phyloP scores from a whole-genome alignment of 2,329 filamentous ascomycete genomes.

The Fonsecaea pedrosoi region DNA sequence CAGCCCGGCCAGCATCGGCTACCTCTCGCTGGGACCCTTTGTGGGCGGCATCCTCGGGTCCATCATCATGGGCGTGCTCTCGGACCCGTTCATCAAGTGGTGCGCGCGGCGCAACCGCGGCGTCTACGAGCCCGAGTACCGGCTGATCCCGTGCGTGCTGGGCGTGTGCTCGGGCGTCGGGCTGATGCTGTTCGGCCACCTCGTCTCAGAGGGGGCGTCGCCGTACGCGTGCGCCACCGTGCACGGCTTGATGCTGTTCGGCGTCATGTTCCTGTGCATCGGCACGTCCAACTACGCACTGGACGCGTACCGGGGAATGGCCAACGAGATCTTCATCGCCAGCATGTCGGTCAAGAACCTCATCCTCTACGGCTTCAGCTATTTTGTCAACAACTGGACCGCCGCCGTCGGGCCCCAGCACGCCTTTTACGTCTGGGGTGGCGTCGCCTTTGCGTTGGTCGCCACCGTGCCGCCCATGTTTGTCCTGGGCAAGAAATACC shows the following conservation, averaged over 20 bases:
- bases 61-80: constrained; percentile 50
- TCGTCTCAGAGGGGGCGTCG: constrained; percentile 12
- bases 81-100: constrained; percentile 44
- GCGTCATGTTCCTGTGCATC: constrained; percentile 49
- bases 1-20: constrained; percentile 40
- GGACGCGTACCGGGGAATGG: constrained; percentile 55
- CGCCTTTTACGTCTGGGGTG: constrained; percentile 31
- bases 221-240: constrained; percentile 26
- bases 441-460: constrained; percentile 26
- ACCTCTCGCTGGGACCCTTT: constrained; percentile 34
- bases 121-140: constrained; percentile 51
- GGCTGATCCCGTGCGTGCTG: constrained; percentile 48
- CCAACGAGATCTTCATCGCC: constrained; percentile 53
- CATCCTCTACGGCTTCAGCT: constrained; percentile 50
- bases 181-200: constrained; percentile 51
- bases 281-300: constrained; percentile 59
- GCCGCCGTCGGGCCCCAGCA: constrained; percentile 23
- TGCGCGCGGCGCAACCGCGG: constrained; percentile 54
- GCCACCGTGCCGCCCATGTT: constrained; percentile 25
- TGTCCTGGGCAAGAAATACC: constrained; percentile 32
- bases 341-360: constrained; percentile 56
- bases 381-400: constrained; percentile 33
- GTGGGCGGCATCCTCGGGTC: constrained; percentile 34
- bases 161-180: constrained; percentile 55
- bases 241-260: constrained; percentile 31